Conservation (phyloP, 2,329 filamentous ascomycete species). For the Alternaria panax region DNA sequence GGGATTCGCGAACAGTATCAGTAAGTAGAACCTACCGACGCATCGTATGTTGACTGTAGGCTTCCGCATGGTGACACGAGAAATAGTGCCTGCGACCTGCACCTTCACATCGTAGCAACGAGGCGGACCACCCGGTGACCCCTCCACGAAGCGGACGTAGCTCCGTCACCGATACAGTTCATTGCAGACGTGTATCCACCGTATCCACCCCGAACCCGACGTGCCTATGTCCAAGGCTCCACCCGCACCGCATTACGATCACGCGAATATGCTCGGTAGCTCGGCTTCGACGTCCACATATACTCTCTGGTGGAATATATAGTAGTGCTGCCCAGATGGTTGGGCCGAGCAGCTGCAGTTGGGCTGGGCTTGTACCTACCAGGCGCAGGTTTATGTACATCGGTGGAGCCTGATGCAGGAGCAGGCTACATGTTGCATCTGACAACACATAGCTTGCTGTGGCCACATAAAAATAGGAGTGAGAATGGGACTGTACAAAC, state of each 20-base stretch:
- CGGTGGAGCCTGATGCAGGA: slow-evolving; percentile 1
- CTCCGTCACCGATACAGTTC: slow-evolving; percentile 8
- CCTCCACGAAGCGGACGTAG: slow-evolving; percentile 6
- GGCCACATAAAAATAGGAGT: not conserved
- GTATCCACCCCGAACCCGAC: slow-evolving; percentile 7
- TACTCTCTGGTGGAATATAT: not conserved
- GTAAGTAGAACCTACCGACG: slow-evolving; percentile 11
- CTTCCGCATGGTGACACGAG: not conserved
- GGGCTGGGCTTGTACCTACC: not conserved
- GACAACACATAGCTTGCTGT: not conserved
- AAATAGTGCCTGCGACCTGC: not conserved
- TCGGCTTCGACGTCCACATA: not conserved
- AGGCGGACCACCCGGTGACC: slow-evolving; percentile 7
- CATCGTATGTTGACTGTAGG: not conserved
- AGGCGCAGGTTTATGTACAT: slow-evolving; percentile 1
- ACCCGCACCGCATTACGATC: slow-evolving; percentile 7
- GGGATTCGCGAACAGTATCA: not conserved
- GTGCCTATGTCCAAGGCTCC: slow-evolving; percentile 6
- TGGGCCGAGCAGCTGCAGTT: not conserved
- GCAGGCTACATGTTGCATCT: not conserved
- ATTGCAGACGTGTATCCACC: slow-evolving; percentile 11
- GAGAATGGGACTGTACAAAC: not conserved
- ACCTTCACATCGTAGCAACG: slow-evolving; percentile 4
- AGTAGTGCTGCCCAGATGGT: not conserved
- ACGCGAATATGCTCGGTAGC: not conserved